These are phyloP conservation scores for Theobroma cacao DNA, from an alignment of 345 rosid genomes.

Conservation along the genomic window DNA sequence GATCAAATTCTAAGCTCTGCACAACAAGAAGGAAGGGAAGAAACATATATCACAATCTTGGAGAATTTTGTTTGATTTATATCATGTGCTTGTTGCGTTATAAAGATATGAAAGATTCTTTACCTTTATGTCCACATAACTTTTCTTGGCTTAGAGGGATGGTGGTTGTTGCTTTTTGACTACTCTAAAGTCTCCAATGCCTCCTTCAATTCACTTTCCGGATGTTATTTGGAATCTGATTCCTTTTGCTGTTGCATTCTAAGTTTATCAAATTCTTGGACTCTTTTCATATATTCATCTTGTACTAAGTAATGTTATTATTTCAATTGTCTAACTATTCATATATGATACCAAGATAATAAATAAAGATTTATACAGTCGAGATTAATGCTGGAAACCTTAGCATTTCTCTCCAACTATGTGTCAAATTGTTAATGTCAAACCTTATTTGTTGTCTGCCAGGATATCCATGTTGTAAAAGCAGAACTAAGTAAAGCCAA, in stretches of 20 bases:
- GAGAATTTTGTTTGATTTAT: constrained; percentile 15
- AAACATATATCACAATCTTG: background rate
- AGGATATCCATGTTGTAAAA: no score
- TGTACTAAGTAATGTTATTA: no score
- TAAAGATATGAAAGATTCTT: constrained; percentile 34
- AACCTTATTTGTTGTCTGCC: no score
- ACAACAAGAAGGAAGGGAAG: background rate
- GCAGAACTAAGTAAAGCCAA: no score
- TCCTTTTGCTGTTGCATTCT: constrained; percentile 11
- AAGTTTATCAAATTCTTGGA: background rate
- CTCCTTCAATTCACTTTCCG: constrained; percentile 10
- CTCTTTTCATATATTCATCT: no score
- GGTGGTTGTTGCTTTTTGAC: constrained; percentile 45
- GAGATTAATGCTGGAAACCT: no score
- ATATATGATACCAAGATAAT: no score
- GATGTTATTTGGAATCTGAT: constrained; percentile 31
- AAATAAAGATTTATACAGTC: no score
- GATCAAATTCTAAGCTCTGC: constrained; percentile 5
- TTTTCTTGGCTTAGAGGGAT: constrained; percentile 38
- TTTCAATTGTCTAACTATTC: no score
- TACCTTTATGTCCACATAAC: constrained; percentile 25
- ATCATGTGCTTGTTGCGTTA: background rate
- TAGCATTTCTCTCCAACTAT: background rate
- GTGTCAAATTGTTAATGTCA: no score
- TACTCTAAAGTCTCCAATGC: constrained; percentile 12